These are phyloP conservation scores for Fusarium haematococcum DNA, from an alignment of 2,329 filamentous ascomycete species.

Conservation along the genomic window DNA sequence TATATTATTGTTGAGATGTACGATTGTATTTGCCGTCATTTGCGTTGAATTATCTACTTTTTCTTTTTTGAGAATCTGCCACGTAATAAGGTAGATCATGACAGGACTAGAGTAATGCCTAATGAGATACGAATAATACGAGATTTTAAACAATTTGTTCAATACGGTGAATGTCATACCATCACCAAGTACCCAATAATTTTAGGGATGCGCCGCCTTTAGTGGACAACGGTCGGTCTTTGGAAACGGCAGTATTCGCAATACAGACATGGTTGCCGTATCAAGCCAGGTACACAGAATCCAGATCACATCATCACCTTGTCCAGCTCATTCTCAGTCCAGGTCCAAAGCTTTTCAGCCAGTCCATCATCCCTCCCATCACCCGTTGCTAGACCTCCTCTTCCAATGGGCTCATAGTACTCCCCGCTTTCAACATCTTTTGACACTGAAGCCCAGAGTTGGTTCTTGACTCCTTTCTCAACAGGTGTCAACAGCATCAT, in stretches of 20 bases:
- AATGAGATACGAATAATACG: neutral
- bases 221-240: no score
- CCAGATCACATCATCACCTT: neutral
- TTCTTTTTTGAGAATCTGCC: neutral
- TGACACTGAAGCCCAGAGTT: constrained; percentile 57
- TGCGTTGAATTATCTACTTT: neutral
- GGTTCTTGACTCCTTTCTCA: constrained; percentile 53
- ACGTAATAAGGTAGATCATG: neutral
- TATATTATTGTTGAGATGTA: neutral
- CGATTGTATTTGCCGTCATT: neutral
- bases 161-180: no score
- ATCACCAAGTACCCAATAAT: no score
- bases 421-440: constrained; percentile 42
- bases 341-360: constrained; percentile 50
- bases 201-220: no score
- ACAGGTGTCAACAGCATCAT: constrained; percentile 37
- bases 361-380: constrained; percentile 43
- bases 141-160: neutral
- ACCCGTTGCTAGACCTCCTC: constrained; percentile 35
- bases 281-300: neutral
- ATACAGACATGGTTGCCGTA: neutral
- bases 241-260: no score
- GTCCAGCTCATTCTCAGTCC: constrained; percentile 50
- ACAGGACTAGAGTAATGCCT: neutral
- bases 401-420: constrained; percentile 50